These are phyloP conservation scores for Magnusiomyces tetraspermus DNA, from an alignment of 1,139 yeast species.

Conservation along the genomic window DNA sequence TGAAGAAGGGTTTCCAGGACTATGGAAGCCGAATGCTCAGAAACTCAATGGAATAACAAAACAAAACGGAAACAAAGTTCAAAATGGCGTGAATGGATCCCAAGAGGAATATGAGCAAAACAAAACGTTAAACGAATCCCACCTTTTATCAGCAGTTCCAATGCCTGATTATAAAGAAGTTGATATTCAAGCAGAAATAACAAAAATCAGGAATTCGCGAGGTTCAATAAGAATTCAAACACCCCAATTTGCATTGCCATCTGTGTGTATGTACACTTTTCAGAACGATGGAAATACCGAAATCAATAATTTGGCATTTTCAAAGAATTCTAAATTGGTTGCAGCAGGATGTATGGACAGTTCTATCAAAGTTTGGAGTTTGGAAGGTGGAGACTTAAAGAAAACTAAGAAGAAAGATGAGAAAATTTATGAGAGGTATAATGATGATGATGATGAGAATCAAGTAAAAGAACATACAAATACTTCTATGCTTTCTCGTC, in stretches of 20 bases:
- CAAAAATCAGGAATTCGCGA: conserved; percentile 73
- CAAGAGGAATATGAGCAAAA: conserved; percentile 39
- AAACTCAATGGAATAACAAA: conserved; percentile 40
- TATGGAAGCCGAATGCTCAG: conserved; percentile 35
- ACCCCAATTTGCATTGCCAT: conserved; percentile 75
- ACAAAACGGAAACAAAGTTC: not conserved
- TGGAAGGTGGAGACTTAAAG: conserved; percentile 77
- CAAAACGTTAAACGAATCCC: conserved; percentile 53
- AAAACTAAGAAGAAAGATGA: conserved; percentile 55
- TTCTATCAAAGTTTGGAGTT: conserved; percentile 81
- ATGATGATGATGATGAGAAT: conserved; percentile 25
- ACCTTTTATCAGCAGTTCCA: conserved; percentile 66
- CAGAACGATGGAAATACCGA: conserved; percentile 84
- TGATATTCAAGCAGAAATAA: conserved; percentile 70
- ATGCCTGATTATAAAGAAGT: conserved; percentile 72
- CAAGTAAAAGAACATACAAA: not conserved
- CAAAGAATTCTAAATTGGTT: conserved; percentile 74
- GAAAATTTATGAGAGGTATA: conserved; percentile 19
- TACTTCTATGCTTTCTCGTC: conserved; percentile 35
- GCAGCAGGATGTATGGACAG: conserved; percentile 96
- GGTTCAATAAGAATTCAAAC: conserved; percentile 56
- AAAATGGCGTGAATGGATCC: too few relatives aligned
- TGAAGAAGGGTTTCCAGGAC: conserved; percentile 57
- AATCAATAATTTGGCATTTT: conserved; percentile 73
- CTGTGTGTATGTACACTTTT: conserved; percentile 96